These are phyloP conservation scores for Primulina tabacum DNA, from an alignment of 257 asterid species.

Conservation along the genomic window DNA sequence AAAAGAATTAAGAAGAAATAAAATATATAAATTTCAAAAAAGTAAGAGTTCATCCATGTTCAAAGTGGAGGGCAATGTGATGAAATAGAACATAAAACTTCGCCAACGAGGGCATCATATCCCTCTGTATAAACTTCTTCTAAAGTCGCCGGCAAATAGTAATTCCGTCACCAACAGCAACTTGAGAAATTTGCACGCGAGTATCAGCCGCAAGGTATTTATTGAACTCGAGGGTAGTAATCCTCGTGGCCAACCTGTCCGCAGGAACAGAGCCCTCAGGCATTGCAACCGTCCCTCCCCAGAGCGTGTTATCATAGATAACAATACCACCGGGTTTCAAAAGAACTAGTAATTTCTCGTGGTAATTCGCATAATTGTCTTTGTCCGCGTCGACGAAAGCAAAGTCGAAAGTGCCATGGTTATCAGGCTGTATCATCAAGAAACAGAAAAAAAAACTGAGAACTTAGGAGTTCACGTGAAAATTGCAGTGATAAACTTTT, in stretches of 20 bases:
- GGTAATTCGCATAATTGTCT: slow-evolving; percentile 24
- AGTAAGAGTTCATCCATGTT: too few relatives aligned
- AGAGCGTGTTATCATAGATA: slow-evolving; percentile 30
- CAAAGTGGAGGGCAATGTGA: too few relatives aligned
- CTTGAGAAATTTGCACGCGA: slow-evolving; percentile 16
- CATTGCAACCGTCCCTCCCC: slow-evolving; percentile 25
- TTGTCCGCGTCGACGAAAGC: slow-evolving; percentile 25
- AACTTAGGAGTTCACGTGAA: too few relatives aligned
- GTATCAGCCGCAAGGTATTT: slow-evolving; percentile 24
- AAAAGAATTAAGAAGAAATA: too few relatives aligned
- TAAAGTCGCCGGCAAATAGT: slow-evolving; percentile 27
- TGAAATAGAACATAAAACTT: too few relatives aligned
- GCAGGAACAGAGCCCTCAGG: slow-evolving; percentile 13
- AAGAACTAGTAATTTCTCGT: too few relatives aligned
- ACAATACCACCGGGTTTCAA: slow-evolving; percentile 6
- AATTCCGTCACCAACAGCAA: slow-evolving; percentile 35
- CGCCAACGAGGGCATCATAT: too few relatives aligned
- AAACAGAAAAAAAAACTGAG: not conserved
- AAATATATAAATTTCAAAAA: too few relatives aligned
- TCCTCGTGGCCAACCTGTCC: not conserved
- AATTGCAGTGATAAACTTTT: too few relatives aligned
- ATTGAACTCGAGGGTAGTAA: slow-evolving; percentile 21
- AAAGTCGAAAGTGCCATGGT: slow-evolving; percentile 26
- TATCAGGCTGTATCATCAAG: slow-evolving; percentile 21
- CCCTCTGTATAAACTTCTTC: too few relatives aligned